Evolutionary conservation across 495 filamentous ascomycete species (phyloP), one percentile per base, ranked within the genome.

Genomic region (Pseudevernia furfuracea): DNA sequence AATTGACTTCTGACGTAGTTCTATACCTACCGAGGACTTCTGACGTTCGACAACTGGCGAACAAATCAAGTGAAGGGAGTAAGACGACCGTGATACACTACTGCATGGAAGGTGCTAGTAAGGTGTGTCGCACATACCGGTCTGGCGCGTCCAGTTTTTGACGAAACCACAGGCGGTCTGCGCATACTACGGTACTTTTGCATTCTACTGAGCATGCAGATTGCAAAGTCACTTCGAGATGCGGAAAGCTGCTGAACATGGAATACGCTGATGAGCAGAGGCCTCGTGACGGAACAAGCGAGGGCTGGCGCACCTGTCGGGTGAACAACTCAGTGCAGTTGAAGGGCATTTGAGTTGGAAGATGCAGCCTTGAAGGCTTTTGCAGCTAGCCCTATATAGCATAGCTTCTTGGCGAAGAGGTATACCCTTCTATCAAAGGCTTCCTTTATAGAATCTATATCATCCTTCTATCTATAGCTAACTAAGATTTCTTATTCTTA

Each of bases 21-120:
- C 78, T 98, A 23, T 97, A 88, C 70, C 78, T 98, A n/a, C 94
- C 94, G 10, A 80, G 94, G 55, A 96, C 88, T 3, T 94, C 90
- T 56, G 86, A 98, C 75, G 67, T 97, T 25, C 82, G 86, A 32
- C 95, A 98, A 71, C 76, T 98, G 44, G 91, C 90, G 5, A 78
- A 77, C 66, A 74, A 86, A 60, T 82, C 80, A 3, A 79, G 83
- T 58, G 73, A 78, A 14, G 80, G 74, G 21, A 65, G 76, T 49
- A 84, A 83, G 71, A 74, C 90, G 11, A 83, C 88, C 25, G 87
- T 92, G 34, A 83, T 90, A 57, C 94, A 98, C 76, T 98, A 98
- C 72, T 96, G 91, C 73, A 87, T 94, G 75, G 80, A 89, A 62
- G 90, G 91, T 12, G 88, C 89, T 5, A 96, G 94, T 73, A 98